Base-by-base conservation (phyloP, 306 rosid species). In the Acacia confusa region DNA sequence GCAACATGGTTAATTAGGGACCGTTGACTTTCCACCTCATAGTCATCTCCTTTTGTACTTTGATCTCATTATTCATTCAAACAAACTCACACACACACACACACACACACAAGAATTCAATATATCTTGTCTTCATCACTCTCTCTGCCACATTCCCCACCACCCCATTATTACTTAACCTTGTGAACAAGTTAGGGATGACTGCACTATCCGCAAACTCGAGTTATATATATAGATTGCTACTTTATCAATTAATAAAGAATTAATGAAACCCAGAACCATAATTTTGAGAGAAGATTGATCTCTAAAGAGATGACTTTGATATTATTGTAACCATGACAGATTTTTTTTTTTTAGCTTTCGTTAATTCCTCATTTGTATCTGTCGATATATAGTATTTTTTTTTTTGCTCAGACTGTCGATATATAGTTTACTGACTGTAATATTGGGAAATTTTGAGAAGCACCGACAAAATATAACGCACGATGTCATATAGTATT, bases 21-120 rank as follows among this genome's bases (percentile, higher is more conserved):
- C 86, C 82, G 86, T 91, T 91, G 96, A 91, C 96, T 80, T 88
- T 86, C 55, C 9, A 0, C 73, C 84, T 79, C 70, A 41, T 22
- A 76, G 78, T 83, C 78, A 67, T 50, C 7, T 17, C 13, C 28
- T 68, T 36, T 12, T 3, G 76, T 76, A 79, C 82, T 78, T 85
- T 75, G 77, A 72, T 83, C 70, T 84, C 65, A 58, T 24, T 52
- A 52, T 52, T 19, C 24, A 52, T 52, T 50, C 61, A 81, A 82
- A 60, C 24, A 57, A 3, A 57, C 85, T 76, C 75, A 30, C 78
- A 64, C 41, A 4, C 11, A 0, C 12, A 9, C 11, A 8, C 60
- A 81, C 75, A 40, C 34, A 64, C 19, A 64, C 83, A 68, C 68
- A 78, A 66, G 19, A 52, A 75, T 73, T 84, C 72, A 82, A 77